These are phyloP conservation scores for Apodospora peruviana DNA, from an alignment of 495 filamentous ascomycete species.

Conservation along the genomic window DNA sequence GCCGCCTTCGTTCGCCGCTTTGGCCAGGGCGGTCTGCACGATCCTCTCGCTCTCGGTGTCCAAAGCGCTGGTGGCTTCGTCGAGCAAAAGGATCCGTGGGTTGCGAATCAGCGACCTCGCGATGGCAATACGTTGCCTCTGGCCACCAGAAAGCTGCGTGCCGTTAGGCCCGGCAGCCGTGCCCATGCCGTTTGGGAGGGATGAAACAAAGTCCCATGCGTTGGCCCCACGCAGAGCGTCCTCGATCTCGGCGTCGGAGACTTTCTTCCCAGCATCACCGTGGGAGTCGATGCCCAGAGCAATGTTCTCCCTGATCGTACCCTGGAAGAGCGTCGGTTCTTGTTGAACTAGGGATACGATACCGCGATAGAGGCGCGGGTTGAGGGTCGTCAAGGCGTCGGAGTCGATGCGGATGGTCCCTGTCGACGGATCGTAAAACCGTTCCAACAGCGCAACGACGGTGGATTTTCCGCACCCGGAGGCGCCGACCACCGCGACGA, in stretches of 20 bases:
- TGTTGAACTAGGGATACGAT: constrained; percentile 60
- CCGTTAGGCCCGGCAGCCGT: constrained; percentile 65
- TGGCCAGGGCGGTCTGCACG: constrained; percentile 67
- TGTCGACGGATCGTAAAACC: constrained; percentile 57
- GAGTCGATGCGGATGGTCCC: constrained; percentile 56
- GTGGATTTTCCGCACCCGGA: constrained; percentile 75
- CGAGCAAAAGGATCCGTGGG: constrained; percentile 70
- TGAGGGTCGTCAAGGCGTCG: constrained; percentile 41
- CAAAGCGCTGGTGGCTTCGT: constrained; percentile 74
- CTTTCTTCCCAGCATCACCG: constrained; percentile 22
- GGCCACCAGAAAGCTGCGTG: constrained; percentile 67
- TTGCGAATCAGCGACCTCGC: constrained; percentile 74
- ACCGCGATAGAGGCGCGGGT: constrained; percentile 50
- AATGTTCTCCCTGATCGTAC: constrained; percentile 58
- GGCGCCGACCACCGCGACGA: constrained; percentile 66
- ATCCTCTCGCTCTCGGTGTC: constrained; percentile 73
- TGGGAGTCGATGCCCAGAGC: constrained; percentile 36
- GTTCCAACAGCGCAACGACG: constrained; percentile 59
- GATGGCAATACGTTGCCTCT: constrained; percentile 75
- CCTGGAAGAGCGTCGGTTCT: constrained; percentile 54
- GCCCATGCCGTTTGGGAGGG: constrained; percentile 57
- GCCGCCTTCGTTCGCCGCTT: constrained; percentile 44
- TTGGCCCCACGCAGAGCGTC: constrained; percentile 59
- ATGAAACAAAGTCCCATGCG: constrained; percentile 60
- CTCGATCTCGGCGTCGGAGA: constrained; percentile 48